Percentiles rank a stretch among this genome's conserved stretches.
Conservation (phyloP, 1,284 basidiomycete genomes). For the Microbotryum silenes-acaulis region DNA sequence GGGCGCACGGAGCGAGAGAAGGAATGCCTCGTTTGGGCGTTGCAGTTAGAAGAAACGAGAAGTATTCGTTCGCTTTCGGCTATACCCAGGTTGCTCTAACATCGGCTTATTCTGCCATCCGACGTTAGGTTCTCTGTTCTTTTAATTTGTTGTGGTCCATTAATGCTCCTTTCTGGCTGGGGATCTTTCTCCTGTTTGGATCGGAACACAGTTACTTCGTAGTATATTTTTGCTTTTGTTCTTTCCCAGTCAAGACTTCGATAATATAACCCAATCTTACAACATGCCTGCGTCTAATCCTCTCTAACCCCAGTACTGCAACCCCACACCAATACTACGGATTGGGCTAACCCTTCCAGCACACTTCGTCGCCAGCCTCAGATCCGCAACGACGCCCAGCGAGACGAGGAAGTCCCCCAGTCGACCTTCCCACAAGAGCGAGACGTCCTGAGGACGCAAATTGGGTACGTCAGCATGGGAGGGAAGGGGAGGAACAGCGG, state of each 20-base stretch:
- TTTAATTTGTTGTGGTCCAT: too few species aligned
- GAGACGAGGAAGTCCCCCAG: conserved; percentile 80
- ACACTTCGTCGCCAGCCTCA: conserved; percentile 63
- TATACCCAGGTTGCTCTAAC: too few species aligned
- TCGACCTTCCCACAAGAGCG: conserved; percentile 90
- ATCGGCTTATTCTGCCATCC: too few species aligned
- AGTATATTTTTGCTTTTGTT: too few species aligned
- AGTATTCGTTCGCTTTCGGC: conserved; percentile 23
- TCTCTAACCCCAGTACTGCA: conserved; percentile 59
- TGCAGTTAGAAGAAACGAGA: conserved; percentile 59
- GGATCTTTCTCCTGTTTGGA: too few species aligned
- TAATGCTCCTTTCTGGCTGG: too few species aligned
- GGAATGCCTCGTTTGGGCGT: conserved; percentile 65
- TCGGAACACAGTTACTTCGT: too few species aligned
- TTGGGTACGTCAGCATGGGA: not conserved
- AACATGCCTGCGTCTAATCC: not conserved
- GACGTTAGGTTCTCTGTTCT: too few species aligned
- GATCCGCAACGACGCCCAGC: conserved; percentile 76
- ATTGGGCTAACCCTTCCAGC: conserved; percentile 50
- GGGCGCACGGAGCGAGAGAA: conserved; percentile 56
- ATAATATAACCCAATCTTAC: not conserved
- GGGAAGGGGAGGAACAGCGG: not conserved
- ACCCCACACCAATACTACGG: conserved; percentile 75
- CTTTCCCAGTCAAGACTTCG: too few species aligned
- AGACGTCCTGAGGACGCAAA: conserved; percentile 56